phyloP scores from a whole-genome alignment of 2,329 filamentous ascomycete species.

The Berkeleyomyces basicola region DNA sequence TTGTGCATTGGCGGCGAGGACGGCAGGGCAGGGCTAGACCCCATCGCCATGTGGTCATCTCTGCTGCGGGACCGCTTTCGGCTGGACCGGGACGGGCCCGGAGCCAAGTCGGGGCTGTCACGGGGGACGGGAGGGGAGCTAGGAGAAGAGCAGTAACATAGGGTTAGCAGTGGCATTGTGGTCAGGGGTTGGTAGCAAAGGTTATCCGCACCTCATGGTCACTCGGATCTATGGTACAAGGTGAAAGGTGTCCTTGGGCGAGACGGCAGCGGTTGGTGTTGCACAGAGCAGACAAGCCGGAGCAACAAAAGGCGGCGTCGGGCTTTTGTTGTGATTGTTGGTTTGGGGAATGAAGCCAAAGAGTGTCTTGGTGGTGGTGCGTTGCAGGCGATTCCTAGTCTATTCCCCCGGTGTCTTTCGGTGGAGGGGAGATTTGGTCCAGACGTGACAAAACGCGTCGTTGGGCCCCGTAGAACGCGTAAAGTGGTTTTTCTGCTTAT shows the following conservation, averaged over 20 bases:
- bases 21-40: slow-evolving; percentile 46
- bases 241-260: neutral
- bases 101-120: slow-evolving; percentile 21
- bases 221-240: neutral
- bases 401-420: neutral
- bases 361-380: neutral
- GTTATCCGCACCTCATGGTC: neutral
- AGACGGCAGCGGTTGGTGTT: neutral
- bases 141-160: slow-evolving; percentile 5
- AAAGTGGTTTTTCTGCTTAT: slow-evolving; percentile 20
- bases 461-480: slow-evolving; percentile 18
- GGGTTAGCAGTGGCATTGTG: neutral
- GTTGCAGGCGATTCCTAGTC: neutral
- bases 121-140: slow-evolving; percentile 47
- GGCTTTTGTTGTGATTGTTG: neutral
- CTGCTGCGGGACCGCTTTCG: slow-evolving; percentile 39
- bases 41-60: slow-evolving; percentile 35
- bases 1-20: slow-evolving; percentile 45
- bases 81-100: slow-evolving; percentile 28
- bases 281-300: neutral
- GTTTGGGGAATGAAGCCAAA: neutral
- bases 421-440: slow-evolving; percentile 11
- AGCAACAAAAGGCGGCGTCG: neutral
- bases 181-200: neutral
- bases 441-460: slow-evolving; percentile 5